Evolutionary conservation across 148 eudicot genomes (phyloP), one percentile per base, ranked within the genome.

Genomic region (Fagopyrum homotropicum): DNA sequence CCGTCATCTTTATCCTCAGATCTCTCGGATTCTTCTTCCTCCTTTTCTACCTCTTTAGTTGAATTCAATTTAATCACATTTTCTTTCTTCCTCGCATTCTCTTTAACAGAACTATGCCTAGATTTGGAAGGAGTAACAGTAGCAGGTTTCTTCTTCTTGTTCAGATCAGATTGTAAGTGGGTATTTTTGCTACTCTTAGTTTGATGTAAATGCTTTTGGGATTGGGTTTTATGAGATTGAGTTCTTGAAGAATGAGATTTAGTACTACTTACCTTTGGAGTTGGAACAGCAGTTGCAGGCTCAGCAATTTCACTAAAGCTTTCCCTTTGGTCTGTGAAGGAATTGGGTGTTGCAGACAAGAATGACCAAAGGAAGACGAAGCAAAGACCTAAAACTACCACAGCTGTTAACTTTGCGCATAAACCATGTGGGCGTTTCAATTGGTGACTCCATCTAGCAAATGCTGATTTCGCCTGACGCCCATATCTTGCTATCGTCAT

Each of bases 361-460:
- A 89, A 75, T 51, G 88, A 88, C 99, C 99, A 95, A 59, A 89
- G 80, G 50, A 92, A 78, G 12, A 95, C 79, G 79, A 95, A 95
- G 81, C 96, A 92, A 75, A 95, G 73, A 77, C 99, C 99, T 84
- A 92, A 61, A 6, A 89, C 66, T 10, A 86, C 91, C 14, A 88
- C 91, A 7, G 91, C 87, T 16, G 91, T 86, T 78, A 90, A 63
- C 82, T 92, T 95, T 3, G 87, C 59, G 69, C 87, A 88, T 47
- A 95, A 74, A 55, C 99, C 94, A 79, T 82, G 87, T 76, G 93
- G 93, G 69, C 89, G 79, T 77, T 83, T 95, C 4, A 85, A 86
- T 74, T 82, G 88, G 22, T 86, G 83, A 69, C 85, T 83, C 49
- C 89, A 85, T 73, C 86, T 80, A 55, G 89, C 81, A 47, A 92